Percentiles rank a stretch among this genome's conserved stretches.
These are phyloP conservation scores for Melampsora occidentalis DNA, from an alignment of 1,284 basidiomycete genomes.

Conservation along the genomic window DNA sequence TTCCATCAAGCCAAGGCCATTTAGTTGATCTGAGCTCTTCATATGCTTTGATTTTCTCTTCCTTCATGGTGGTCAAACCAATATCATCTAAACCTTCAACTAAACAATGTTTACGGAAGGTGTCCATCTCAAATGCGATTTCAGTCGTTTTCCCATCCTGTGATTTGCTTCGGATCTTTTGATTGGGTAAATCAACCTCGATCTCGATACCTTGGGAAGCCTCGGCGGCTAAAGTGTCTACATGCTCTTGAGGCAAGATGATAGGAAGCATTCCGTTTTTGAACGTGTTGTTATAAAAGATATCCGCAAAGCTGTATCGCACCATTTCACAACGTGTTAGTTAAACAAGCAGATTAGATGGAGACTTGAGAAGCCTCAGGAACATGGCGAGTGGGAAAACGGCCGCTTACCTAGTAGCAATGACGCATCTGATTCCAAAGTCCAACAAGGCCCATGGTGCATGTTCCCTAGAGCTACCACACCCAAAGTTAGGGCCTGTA, in stretches of 20 bases:
- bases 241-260: conserved; percentile 70
- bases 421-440: conserved; percentile 87
- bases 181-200: conserved; percentile 83
- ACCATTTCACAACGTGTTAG: background rate
- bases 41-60: conserved; percentile 35
- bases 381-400: background rate
- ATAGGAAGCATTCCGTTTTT: conserved; percentile 95
- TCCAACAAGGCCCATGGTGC: conserved; percentile 96
- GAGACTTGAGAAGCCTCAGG: background rate
- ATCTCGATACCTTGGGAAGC: conserved; percentile 75
- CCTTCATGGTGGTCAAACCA: conserved; percentile 54
- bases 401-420: conserved; percentile 63
- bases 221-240: conserved; percentile 72
- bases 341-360: background rate
- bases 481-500: conserved; percentile 89
- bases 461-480: conserved; percentile 89
- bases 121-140: conserved; percentile 74
- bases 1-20: conserved; percentile 43
- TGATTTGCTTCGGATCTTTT: conserved; percentile 51
- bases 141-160: conserved; percentile 4
- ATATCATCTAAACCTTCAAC: conserved; percentile 93
- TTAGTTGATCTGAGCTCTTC: conserved; percentile 16
- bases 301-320: conserved; percentile 75
- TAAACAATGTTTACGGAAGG: conserved; percentile 85
- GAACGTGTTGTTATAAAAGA: conserved; percentile 87